Evolutionary conservation across 2,329 filamentous ascomycete genomes (phyloP).

Genomic region (Coniochaeta sp.): DNA sequence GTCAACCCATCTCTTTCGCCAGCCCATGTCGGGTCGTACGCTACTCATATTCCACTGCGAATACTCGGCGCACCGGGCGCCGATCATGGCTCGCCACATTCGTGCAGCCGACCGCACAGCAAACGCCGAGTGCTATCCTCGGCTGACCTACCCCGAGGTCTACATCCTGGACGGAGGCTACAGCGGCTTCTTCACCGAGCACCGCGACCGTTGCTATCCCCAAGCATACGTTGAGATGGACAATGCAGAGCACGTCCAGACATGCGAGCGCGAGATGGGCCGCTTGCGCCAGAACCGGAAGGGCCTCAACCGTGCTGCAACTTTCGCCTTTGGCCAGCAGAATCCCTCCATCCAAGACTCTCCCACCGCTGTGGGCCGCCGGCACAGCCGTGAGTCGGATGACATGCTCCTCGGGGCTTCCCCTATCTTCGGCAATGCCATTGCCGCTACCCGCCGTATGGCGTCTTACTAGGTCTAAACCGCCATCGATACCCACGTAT

Average conservation of each 20-base stretch:
- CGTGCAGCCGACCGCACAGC: conserved; percentile 79
- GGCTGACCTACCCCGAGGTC: conserved; percentile 88
- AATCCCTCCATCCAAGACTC: conserved; percentile 47
- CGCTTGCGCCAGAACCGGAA: conserved; percentile 80
- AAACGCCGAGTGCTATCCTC: conserved; percentile 82
- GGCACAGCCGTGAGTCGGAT: conserved; percentile 27
- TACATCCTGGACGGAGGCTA: conserved; percentile 97
- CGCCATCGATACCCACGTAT: background rate
- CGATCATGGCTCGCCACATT: conserved; percentile 91
- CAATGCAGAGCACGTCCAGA: conserved; percentile 81
- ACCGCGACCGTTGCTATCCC: conserved; percentile 77
- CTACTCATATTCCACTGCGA: conserved; percentile 95
- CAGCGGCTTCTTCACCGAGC: conserved; percentile 79
- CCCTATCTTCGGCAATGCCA: conserved; percentile 37
- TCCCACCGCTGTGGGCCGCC: conserved; percentile 46
- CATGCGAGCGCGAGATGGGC: conserved; percentile 90
- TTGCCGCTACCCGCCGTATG: conserved; percentile 51
- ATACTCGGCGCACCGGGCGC: conserved; percentile 93
- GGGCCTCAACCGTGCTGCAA: conserved; percentile 80
- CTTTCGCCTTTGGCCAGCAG: conserved; percentile 86
- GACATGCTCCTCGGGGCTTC: conserved; percentile 34
- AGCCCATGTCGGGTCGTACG: conserved; percentile 59
- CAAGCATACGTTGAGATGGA: conserved; percentile 98
- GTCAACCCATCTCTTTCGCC: conserved; percentile 68
- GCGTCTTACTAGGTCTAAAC: conserved; percentile 31